A percentile compares a stretch with the other conserved stretches of the same genome.
These are phyloP conservation scores for Leersia perrieri DNA, from an alignment of 176 grass and related monocot genomes.

Conservation along the genomic window DNA sequence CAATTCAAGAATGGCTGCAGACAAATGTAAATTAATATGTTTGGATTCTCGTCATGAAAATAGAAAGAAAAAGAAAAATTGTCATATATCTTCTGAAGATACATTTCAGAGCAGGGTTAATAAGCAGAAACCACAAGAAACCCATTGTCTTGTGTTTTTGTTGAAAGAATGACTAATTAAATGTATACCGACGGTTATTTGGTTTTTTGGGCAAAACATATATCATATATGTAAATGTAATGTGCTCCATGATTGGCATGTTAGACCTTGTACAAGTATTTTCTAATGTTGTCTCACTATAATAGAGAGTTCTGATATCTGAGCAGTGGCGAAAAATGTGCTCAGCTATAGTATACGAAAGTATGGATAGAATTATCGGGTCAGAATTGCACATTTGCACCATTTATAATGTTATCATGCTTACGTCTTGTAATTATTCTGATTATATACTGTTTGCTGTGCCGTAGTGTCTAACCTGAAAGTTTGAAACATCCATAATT, in stretches of 20 bases:
- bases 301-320: background rate
- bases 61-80: background rate
- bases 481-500: background rate
- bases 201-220: background rate
- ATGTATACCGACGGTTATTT: background rate
- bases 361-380: background rate
- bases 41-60: background rate
- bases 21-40: conserved; percentile 27
- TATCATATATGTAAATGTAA: conserved; percentile 9
- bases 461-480: background rate
- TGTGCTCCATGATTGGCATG: background rate
- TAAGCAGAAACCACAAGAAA: background rate
- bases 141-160: background rate
- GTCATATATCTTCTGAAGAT: background rate
- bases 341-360: background rate
- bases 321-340: background rate
- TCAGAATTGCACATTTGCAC: background rate
- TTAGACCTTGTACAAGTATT: background rate
- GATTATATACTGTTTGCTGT: background rate
- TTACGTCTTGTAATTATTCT: background rate
- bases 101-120: background rate
- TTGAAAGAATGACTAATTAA: background rate
- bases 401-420: background rate
- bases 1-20: conserved; percentile 66
- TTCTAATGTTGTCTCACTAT: background rate